Evolutionary conservation across 148 eudicot genomes (phyloP).

Genomic region (Vaccinium vitisidaea): DNA sequence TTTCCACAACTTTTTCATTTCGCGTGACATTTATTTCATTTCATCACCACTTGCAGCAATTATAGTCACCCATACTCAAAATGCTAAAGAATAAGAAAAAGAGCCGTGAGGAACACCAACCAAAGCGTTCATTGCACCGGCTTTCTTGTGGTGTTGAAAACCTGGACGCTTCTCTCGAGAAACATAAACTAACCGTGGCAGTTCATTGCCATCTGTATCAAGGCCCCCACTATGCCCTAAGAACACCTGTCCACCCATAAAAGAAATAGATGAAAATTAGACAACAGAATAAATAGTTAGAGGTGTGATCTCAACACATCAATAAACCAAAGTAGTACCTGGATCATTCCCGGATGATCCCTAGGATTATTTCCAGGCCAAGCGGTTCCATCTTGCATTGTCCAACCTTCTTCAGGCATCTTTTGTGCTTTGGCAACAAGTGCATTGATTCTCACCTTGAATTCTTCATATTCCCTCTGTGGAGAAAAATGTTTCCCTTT

Average conservation of each 20-base stretch:
- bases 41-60: slow-evolving; percentile 7
- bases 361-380: slow-evolving; percentile 99
- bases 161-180: slow-evolving; percentile 99
- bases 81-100: background rate
- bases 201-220: slow-evolving; percentile 95
- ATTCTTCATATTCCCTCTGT: slow-evolving; percentile 98
- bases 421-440: slow-evolving; percentile 97
- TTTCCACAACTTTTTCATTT: background rate
- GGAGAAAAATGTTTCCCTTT: slow-evolving; percentile 1
- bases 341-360: slow-evolving; percentile 99
- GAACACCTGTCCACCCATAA: slow-evolving; percentile 58
- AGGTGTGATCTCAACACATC: background rate
- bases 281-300: slow-evolving; percentile 1
- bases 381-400: slow-evolving; percentile 92
- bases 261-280: background rate
- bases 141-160: slow-evolving; percentile 99
- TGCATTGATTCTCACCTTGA: slow-evolving; percentile 87
- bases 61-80: background rate
- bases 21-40: background rate
- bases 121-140: slow-evolving; percentile 99
- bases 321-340: slow-evolving; percentile 37
- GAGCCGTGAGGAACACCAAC: slow-evolving; percentile 35
- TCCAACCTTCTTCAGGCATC: slow-evolving; percentile 98
- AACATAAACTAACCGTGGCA: slow-evolving; percentile 93
- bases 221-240: slow-evolving; percentile 95